Conservation (phyloP, 176 grass and related monocot genomes). For the Tuctoria greenei region DNA sequence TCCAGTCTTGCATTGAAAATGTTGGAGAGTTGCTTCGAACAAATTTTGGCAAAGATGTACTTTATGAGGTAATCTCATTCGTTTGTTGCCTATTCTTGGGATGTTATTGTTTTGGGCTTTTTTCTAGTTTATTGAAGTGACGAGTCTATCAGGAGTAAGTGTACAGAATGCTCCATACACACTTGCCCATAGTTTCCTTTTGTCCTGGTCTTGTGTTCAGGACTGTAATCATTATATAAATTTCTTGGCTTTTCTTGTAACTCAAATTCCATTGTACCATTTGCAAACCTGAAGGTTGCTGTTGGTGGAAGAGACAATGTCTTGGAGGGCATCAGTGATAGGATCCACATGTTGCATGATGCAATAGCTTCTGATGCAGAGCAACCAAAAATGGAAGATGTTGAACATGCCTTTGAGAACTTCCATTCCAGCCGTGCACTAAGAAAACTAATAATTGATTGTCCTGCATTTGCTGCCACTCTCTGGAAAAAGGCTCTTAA, state of each 20-base stretch:
- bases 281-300: constrained; percentile 53
- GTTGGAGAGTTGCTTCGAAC: constrained; percentile 65
- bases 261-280: background rate
- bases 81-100: background rate
- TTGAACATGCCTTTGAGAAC: constrained; percentile 79
- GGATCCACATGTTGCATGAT: constrained; percentile 51
- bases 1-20: constrained; percentile 66
- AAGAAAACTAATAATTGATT: constrained; percentile 66
- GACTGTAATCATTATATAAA: background rate
- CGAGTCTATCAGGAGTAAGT: background rate
- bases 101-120: background rate
- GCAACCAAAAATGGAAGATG: constrained; percentile 54
- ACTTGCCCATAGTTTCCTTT: background rate
- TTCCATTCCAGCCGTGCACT: constrained; percentile 79
- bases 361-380: constrained; percentile 74
- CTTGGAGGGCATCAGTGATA: constrained; percentile 51
- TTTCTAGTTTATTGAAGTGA: background rate
- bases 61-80: constrained; percentile 64
- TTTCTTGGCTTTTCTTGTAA: background rate
- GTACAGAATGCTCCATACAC: background rate
- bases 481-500: constrained; percentile 71
- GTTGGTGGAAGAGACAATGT: constrained; percentile 70
- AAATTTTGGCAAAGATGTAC: constrained; percentile 85
- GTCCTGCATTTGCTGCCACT: constrained; percentile 55
- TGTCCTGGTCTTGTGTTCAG: background rate